Evolutionary conservation across 257 asterid species (phyloP).

Genomic region (Jasminum sambac): DNA sequence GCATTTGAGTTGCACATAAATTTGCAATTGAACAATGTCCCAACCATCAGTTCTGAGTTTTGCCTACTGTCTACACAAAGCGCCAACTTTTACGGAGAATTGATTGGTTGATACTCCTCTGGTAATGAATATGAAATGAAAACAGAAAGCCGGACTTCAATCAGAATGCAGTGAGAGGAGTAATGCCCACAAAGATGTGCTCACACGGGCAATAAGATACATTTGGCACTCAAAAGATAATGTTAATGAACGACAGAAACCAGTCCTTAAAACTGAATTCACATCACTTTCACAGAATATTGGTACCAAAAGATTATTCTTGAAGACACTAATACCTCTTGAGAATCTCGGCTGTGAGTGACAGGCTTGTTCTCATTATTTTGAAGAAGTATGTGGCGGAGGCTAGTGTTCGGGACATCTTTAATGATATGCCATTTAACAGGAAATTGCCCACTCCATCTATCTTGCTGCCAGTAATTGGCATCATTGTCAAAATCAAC

Average conservation of each 20-base stretch:
- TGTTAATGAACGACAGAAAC: background rate
- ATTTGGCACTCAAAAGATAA: background rate
- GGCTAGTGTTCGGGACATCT: constrained; percentile 93
- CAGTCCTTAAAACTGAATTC: background rate
- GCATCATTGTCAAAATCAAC: constrained; percentile 93
- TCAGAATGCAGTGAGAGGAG: background rate
- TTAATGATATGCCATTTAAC: constrained; percentile 93
- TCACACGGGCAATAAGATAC: background rate
- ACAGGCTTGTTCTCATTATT: constrained; percentile 99
- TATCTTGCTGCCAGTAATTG: constrained; percentile 98
- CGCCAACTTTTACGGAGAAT: background rate
- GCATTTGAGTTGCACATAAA: background rate
- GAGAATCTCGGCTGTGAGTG: constrained; percentile 99
- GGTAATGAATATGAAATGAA: constrained; percentile 9
- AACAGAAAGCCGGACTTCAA: background rate
- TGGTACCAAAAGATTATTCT: constrained; percentile 8
- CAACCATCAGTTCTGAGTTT: background rate
- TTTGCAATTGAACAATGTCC: background rate
- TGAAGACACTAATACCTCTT: constrained; percentile 64
- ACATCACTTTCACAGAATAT: background rate
- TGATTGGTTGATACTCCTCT: background rate
- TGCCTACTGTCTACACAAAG: background rate
- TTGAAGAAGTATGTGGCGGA: constrained; percentile 89
- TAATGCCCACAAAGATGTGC: background rate
- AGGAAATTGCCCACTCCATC: constrained; percentile 99